Evolutionary conservation across 768 basidiomycete species (phyloP).

Genomic region (Hypsizygus marmoreus): DNA sequence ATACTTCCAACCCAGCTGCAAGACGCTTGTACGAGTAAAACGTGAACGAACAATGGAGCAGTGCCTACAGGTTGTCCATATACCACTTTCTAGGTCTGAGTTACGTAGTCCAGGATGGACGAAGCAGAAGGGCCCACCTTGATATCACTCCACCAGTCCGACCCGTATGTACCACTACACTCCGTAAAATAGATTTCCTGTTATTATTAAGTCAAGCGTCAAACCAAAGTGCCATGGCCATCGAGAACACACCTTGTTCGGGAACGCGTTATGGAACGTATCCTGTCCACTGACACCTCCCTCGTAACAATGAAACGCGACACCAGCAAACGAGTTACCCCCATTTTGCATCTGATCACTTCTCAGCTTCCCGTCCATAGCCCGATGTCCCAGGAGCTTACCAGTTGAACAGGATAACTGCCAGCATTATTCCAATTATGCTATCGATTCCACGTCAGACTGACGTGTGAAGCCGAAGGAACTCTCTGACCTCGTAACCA

Average conservation of each 20-base stretch:
- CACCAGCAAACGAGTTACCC: constrained; percentile 58
- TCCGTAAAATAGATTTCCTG: constrained; percentile 58
- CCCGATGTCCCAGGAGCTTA: no score
- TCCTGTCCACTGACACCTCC: constrained; percentile 21
- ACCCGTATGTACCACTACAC: constrained; percentile 64
- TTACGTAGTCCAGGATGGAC: neutral
- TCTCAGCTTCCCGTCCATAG: no score
- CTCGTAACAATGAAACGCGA: constrained; percentile 72
- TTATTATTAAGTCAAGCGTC: neutral
- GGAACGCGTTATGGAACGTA: constrained; percentile 20
- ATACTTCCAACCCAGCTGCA: constrained; percentile 25
- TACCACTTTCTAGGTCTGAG: constrained; percentile 18
- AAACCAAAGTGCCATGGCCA: neutral
- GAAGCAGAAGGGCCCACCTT: constrained; percentile 45
- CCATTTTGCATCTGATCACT: constrained; percentile 52
- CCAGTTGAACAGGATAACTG: constrained; percentile 60
- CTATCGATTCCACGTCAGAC: constrained; percentile 33
- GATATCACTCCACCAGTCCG: constrained; percentile 81
- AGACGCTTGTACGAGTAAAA: neutral
- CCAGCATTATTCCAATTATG: constrained; percentile 77
- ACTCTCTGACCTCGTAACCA: constrained; percentile 39
- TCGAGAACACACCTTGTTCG: constrained; percentile 16
- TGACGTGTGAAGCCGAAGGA: neutral
- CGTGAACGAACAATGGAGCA: neutral
- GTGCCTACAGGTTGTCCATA: constrained; percentile 23